Base-by-base conservation (phyloP, 768 basidiomycete species). In the Trametes sanguinea region DNA sequence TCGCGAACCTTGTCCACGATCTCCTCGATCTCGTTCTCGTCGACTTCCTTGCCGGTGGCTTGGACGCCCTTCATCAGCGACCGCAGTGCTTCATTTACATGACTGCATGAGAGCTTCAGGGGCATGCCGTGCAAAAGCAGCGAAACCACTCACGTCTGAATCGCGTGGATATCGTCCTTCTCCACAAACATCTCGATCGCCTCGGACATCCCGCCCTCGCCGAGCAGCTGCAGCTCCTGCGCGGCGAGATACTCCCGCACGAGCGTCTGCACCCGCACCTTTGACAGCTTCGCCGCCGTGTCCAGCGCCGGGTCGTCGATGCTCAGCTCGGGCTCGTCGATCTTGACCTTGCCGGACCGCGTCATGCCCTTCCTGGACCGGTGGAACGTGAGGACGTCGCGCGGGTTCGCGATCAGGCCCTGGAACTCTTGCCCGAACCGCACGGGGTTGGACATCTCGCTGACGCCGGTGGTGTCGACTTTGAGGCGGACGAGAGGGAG, bases 371-470 rank as follows among this genome's bases (percentile, higher is more conserved):
- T 88, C 75, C 92, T 94, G 44, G 89, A 81, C 22, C 93, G 88
- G 72, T 94, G 88, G 76, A 97, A 98, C 39, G 92, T 84, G 32
- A 99, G 84, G 27, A 97, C 84, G 71, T 98, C 96, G 30, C 94
- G 84, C 14, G 97, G 96, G 71, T 99, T 99, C 10, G 97, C 97
- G 39, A 98, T 83, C 22, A 83, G 83, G 1, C 92, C 93, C 66
- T 88, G 84, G 74, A 98, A 98, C 72, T 96, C 92, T 72, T 96
- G 95, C 1, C 97, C 96, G 72, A 99, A 97, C 9, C 97, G 89
- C 54, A 96, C 89, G 27, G 96, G 95, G 73, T 99, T 99, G 56
- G 91, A 94, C 77, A 94, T 94, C 68, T 93, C 91, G 59, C 85
- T 86, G 7, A 94, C 90, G 45, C 90, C 92, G 0, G 95, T 92